Percentiles rank a stretch among this genome's conserved stretches.
Evolutionary conservation across 371 early-diverging fungal genomes (phyloP).

Genomic region (Dinochytrium kinnereticum): DNA sequence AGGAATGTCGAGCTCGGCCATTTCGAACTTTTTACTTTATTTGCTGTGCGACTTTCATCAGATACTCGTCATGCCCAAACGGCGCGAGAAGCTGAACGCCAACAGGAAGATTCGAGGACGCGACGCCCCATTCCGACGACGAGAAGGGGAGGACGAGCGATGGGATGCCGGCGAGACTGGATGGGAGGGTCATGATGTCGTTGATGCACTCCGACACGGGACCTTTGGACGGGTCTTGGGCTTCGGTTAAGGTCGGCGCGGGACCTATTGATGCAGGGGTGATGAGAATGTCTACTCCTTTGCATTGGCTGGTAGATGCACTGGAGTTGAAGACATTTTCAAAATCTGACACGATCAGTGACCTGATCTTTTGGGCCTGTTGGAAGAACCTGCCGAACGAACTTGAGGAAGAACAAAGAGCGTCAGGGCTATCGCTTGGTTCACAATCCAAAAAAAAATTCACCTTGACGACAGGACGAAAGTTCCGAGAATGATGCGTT

Average conservation of each 20-base stretch:
- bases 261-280: slow-evolving; percentile 72
- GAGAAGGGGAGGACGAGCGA: slow-evolving; percentile 67
- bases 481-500: slow-evolving; percentile 84
- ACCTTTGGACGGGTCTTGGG: slow-evolving; percentile 10
- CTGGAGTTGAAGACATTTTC: slow-evolving; percentile 62
- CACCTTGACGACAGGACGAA: slow-evolving; percentile 82
- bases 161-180: slow-evolving; percentile 83
- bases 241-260: slow-evolving; percentile 61
- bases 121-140: slow-evolving; percentile 30
- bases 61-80: slow-evolving; percentile 73
- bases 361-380: slow-evolving; percentile 81
- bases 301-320: neutral
- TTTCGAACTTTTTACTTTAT: neutral
- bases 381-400: slow-evolving; percentile 70
- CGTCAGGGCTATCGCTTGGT: neutral
- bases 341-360: slow-evolving; percentile 81
- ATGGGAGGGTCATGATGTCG: slow-evolving; percentile 90
- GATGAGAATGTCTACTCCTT: slow-evolving; percentile 68
- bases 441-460: no score
- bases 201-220: slow-evolving; percentile 67
- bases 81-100: slow-evolving; percentile 84
- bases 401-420: slow-evolving; percentile 31
- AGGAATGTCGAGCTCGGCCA: neutral
- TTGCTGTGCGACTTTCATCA: neutral
- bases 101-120: slow-evolving; percentile 60